Evolutionary conservation across 1,284 basidiomycete genomes (phyloP), one percentile per base, ranked within the genome.

Genomic region (Cystobasidium slooffiae): DNA sequence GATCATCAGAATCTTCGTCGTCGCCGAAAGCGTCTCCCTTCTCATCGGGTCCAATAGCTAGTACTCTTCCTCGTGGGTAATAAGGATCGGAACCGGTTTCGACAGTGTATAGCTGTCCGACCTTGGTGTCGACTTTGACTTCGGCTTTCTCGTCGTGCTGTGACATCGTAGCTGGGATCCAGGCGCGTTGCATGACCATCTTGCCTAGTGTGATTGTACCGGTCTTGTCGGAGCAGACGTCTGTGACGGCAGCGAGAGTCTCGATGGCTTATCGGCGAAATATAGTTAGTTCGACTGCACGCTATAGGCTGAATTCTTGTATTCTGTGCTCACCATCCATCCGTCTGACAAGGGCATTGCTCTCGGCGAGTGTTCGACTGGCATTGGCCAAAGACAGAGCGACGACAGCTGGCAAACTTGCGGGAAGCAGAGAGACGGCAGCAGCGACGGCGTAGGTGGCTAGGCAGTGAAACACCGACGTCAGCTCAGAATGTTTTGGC

Each of bases 191-290:
- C 41, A 87, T 85, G 10, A 88, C 86, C 84, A 85, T 80, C 69
- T 80, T 80, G 56, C 78, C 80, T 55, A 79, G 78, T 0, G 88
- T 89, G n/a, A 89, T 82, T 0, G 88, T 89, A 37, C 88, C 88
- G 1, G 88, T 88, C 82, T 88, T 88, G 81, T 88, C 88, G 20
- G 85, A 87, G 80, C 88, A 89, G 72, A 88, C 86, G 78, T 88
- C 86, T 62, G 87, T 86, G 6, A 79, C 79, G n/a, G 76, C 78
- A 18, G 74, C 86, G n/a, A 89, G 82, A n/a, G 86, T 87, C 77
- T 89, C 88, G 67, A 89, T 83, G 12, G 86, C 84, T n/a, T n/a
- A n/a, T n/a, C n/a, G n/a, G n/a, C n/a, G n/a, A n/a, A n/a, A n/a
- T n/a, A n/a, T n/a, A n/a, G n/a, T n/a, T n/a, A n/a, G n/a, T n/a